Evolutionary conservation across 371 early-diverging fungal genomes (phyloP).

Genomic region (Zancudomyces culisetae): DNA sequence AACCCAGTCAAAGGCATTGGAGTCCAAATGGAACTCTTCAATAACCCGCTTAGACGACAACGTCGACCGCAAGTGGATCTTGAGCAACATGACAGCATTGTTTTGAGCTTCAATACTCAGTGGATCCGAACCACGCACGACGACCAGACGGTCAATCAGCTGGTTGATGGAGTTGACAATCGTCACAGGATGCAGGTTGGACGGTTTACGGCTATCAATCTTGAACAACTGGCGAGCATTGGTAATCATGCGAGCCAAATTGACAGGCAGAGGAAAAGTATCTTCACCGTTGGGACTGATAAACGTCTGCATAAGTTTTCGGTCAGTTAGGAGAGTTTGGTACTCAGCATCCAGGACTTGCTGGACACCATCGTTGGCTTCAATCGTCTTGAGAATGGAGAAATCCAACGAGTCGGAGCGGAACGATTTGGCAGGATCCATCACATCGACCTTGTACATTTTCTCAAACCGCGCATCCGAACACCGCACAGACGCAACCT

Average conservation of each 20-base stretch:
- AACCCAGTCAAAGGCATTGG: slow-evolving; percentile 87
- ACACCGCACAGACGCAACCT: slow-evolving; percentile 43
- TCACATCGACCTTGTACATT: slow-evolving; percentile 63
- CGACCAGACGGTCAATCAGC: slow-evolving; percentile 44
- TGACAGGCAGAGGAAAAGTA: slow-evolving; percentile 80
- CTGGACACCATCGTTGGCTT: slow-evolving; percentile 48
- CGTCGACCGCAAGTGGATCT: slow-evolving; percentile 59
- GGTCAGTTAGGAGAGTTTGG: slow-evolving; percentile 49
- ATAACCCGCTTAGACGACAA: slow-evolving; percentile 70
- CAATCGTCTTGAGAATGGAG: slow-evolving; percentile 38
- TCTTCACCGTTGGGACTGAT: slow-evolving; percentile 61
- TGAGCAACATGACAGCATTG: slow-evolving; percentile 83
- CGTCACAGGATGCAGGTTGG: slow-evolving; percentile 70
- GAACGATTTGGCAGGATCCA: slow-evolving; percentile 33
- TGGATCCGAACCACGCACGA: slow-evolving; percentile 74
- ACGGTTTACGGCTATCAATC: slow-evolving; percentile 55
- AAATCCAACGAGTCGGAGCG: slow-evolving; percentile 41
- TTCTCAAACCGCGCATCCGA: slow-evolving; percentile 49
- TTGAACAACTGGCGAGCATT: slow-evolving; percentile 83
- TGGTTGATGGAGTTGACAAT: slow-evolving; percentile 50
- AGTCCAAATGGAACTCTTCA: slow-evolving; percentile 71
- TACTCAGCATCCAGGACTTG: slow-evolving; percentile 63
- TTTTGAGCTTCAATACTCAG: slow-evolving; percentile 70
- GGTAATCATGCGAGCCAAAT: slow-evolving; percentile 70
- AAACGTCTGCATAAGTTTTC: slow-evolving; percentile 43